phyloP scores from a whole-genome alignment of 192 early-diverging fungal genomes.

The Gigaspora rosea region DNA sequence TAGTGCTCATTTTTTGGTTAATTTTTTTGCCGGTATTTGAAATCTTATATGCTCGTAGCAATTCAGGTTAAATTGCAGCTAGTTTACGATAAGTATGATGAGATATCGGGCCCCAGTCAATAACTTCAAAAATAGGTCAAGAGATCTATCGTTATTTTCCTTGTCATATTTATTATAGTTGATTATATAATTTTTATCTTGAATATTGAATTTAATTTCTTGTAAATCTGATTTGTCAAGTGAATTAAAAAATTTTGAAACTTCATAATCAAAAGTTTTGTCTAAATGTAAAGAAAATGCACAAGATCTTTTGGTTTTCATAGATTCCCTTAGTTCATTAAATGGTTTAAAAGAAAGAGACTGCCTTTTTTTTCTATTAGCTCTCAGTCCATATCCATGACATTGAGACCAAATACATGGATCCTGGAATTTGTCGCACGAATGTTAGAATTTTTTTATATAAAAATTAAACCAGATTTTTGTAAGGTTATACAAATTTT shows the following conservation, averaged over 20 bases:
- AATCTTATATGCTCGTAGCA: background rate
- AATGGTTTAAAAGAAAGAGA: slow-evolving; percentile 1
- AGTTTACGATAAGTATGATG: background rate
- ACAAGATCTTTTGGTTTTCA: background rate
- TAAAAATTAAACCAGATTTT: too few species aligned
- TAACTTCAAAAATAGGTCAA: background rate
- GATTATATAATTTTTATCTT: background rate
- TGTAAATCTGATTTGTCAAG: background rate
- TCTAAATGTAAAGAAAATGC: background rate
- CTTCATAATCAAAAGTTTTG: background rate
- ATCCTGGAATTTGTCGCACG: background rate
- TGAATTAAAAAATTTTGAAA: background rate
- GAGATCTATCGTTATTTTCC: background rate
- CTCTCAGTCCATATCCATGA: background rate
- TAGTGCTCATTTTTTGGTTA: background rate
- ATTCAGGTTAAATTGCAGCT: background rate
- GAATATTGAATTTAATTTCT: background rate
- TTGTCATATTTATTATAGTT: background rate
- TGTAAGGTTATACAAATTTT: too few species aligned
- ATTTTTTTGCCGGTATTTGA: background rate
- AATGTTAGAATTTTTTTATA: background rate
- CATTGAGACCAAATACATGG: background rate
- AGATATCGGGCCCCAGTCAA: background rate
- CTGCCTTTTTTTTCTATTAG: background rate
- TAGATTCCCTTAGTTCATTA: background rate